Conservation (phyloP, 345 rosid species). For the Abelmoschus esculentus region DNA sequence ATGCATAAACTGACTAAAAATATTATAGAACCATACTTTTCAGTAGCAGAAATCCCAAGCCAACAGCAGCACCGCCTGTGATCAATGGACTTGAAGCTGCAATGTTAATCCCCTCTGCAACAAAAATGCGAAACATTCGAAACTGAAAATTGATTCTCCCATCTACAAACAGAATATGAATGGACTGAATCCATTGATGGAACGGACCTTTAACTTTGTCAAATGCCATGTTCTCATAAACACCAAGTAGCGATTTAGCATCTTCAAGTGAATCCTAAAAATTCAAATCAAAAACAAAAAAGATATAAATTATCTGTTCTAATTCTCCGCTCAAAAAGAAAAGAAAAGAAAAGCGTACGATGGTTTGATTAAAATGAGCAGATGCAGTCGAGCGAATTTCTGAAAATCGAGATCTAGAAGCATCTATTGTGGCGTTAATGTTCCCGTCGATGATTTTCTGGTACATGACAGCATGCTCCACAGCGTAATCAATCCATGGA, state of each 20-base stretch:
- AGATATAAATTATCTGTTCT: not conserved
- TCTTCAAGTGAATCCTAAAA: conserved; percentile 51
- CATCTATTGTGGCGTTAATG: not conserved
- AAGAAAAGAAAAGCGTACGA: not conserved
- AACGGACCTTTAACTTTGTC: conserved; percentile 63
- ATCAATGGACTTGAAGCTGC: conserved; percentile 62
- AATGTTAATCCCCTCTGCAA: conserved; percentile 54
- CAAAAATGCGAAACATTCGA: not conserved
- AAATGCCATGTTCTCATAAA: conserved; percentile 46
- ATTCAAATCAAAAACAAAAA: not conserved
- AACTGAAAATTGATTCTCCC: not conserved
- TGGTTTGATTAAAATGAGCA: conserved; percentile 7
- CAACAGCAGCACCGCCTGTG: conserved; percentile 43
- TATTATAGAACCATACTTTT: conserved; percentile 41
- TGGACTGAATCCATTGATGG: not conserved
- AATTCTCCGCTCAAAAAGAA: not conserved
- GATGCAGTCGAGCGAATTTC: conserved; percentile 6
- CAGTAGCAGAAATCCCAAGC: conserved; percentile 47
- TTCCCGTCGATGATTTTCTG: conserved; percentile 29
- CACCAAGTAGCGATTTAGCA: conserved; percentile 43
- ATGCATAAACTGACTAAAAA: not conserved
- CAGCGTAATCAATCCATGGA: conserved; percentile 68
- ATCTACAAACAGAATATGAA: not conserved
- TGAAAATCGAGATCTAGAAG: conserved; percentile 8
- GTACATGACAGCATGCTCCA: conserved; percentile 54